Conservation (phyloP, 2,329 filamentous ascomycete genomes). For the Aaosphaeria pasadenensis region DNA sequence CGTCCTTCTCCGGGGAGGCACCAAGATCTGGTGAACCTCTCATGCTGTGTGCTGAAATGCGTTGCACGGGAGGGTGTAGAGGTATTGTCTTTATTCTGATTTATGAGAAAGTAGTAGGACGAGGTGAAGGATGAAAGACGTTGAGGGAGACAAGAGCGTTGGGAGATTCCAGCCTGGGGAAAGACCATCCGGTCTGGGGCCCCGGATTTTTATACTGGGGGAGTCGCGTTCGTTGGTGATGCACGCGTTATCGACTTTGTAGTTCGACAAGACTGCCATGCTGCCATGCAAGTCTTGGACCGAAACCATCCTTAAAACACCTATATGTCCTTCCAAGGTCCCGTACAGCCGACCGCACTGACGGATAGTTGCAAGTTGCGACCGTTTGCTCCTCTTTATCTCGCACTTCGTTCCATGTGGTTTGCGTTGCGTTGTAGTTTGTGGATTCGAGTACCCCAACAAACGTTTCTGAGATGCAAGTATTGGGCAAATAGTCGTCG, state of each 20-base stretch:
- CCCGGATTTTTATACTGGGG: neutral
- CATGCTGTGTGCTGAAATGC: too few species aligned
- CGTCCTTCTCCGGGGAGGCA: constrained; percentile 10
- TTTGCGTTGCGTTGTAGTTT: too few species aligned
- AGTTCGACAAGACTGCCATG: neutral
- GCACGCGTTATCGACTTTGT: neutral
- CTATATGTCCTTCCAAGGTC: constrained; percentile 15
- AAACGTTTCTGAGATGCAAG: too few species aligned
- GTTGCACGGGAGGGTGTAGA: neutral
- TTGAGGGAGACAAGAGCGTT: neutral
- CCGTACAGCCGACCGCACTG: neutral
- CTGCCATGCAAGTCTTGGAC: neutral
- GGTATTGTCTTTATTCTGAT: neutral
- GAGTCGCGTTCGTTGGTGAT: neutral
- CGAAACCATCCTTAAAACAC: constrained; percentile 37
- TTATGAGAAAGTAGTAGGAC: neutral
- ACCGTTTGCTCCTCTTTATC: too few species aligned
- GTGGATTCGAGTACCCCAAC: too few species aligned
- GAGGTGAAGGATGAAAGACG: neutral
- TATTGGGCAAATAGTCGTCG: too few species aligned
- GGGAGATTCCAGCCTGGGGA: neutral
- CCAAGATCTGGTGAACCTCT: neutral
- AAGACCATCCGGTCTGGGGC: neutral
- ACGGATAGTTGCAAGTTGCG: neutral
- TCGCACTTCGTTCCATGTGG: too few species aligned